Percentiles rank a stretch among this genome's conserved stretches.
These are phyloP conservation scores for Daucus carota DNA, from an alignment of 129 eudicot species.

Conservation along the genomic window DH1_v3.0 NC_030385.2:10787501-10788000, in stretches of 20 bases:
- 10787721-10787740: conserved; percentile 32
- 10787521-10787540: conserved; percentile 58
- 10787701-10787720: conserved; percentile 60
- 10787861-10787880: conserved; percentile 42
- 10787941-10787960: conserved; percentile 35
- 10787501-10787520: conserved; percentile 42
- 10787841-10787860: conserved; percentile 44
- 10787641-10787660: conserved; percentile 25
- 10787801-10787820: conserved; percentile 42
- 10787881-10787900: conserved; percentile 35
- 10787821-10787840: conserved; percentile 63
- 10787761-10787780: conserved; percentile 39
- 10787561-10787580: conserved; percentile 61
- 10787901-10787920: conserved; percentile 55
- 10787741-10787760: conserved; percentile 38
- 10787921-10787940: conserved; percentile 71
- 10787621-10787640: conserved; percentile 54
- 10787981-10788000: no score
- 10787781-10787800: conserved; percentile 59
- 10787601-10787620: conserved; percentile 80
- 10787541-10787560: conserved; percentile 90
- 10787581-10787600: conserved; percentile 88
- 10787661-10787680: conserved; percentile 58
- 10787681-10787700: conserved; percentile 45
- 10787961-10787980: no score